phyloP scores from a whole-genome alignment of 306 rosid genomes.

The Prunus campanulata region DNA sequence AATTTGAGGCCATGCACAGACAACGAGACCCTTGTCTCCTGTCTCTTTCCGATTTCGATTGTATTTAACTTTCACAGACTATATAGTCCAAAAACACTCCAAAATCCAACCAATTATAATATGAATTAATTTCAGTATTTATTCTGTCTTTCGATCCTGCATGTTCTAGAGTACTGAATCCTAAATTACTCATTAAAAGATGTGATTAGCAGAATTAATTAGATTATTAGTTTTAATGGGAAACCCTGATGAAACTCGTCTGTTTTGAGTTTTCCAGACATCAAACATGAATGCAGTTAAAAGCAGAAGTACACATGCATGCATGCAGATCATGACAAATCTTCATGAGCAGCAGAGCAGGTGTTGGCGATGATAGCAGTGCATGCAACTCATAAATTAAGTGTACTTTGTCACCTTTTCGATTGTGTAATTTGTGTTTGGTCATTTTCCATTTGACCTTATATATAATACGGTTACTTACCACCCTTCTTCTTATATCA shows the following conservation, averaged over 20 bases:
- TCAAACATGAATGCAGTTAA: neutral
- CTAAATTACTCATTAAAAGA: neutral
- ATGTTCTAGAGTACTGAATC: neutral
- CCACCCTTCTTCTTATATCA: neutral
- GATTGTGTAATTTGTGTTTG: neutral
- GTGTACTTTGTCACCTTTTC: neutral
- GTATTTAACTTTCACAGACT: neutral
- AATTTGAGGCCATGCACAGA: neutral
- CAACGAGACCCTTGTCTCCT: constrained; percentile 17
- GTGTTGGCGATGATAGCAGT: neutral
- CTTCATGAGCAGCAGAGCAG: neutral
- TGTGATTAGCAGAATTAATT: neutral
- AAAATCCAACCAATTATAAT: neutral
- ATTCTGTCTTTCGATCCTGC: neutral
- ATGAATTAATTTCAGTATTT: neutral
- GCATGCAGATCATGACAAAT: neutral
- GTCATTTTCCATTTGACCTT: neutral
- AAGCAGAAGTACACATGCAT: neutral
- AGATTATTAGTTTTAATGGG: neutral
- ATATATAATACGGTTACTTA: neutral
- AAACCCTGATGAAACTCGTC: neutral
- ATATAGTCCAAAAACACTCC: neutral
- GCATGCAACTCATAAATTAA: neutral
- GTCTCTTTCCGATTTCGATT: constrained; percentile 5
- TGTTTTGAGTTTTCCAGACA: neutral